These are phyloP conservation scores for Yamadazyma kanchanaburiensis DNA, from an alignment of 1,139 yeast genomes.

Conservation along the genomic window DNA sequence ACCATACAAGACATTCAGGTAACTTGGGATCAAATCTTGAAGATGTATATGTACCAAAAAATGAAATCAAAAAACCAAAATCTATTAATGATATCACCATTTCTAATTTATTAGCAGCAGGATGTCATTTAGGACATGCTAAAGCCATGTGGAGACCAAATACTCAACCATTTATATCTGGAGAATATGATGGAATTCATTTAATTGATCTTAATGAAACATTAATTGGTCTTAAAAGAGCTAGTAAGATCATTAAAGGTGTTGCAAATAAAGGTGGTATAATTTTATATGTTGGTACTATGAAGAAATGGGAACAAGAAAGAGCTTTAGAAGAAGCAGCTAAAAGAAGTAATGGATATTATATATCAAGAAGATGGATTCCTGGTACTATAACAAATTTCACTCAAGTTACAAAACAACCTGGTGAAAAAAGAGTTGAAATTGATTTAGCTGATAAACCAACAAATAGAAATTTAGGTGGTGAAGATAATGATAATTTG, in stretches of 20 bases:
- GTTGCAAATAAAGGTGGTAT: constrained; percentile 83
- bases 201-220: constrained; percentile 89
- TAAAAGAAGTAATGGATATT: constrained; percentile 70
- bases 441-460: constrained; percentile 40
- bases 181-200: constrained; percentile 84
- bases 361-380: constrained; percentile 84
- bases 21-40: constrained; percentile 64
- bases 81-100: constrained; percentile 57
- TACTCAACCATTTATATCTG: constrained; percentile 84
- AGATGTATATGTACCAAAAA: constrained; percentile 67
- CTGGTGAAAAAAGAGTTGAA: constrained; percentile 52
- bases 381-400: constrained; percentile 94
- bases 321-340: constrained; percentile 81
- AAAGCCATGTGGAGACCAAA: constrained; percentile 77
- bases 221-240: constrained; percentile 67
- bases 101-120: constrained; percentile 78
- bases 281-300: constrained; percentile 80
- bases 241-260: constrained; percentile 75
- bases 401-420: constrained; percentile 67
- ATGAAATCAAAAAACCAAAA: constrained; percentile 60
- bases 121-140: constrained; percentile 92
- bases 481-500: constrained; percentile 39
- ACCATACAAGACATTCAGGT: constrained; percentile 45
- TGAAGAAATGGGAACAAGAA: constrained; percentile 64
- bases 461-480: constrained; percentile 54